These are phyloP conservation scores for Ophiobolus disseminans DNA, from an alignment of 2,329 filamentous ascomycete species.

Conservation along the genomic window DNA sequence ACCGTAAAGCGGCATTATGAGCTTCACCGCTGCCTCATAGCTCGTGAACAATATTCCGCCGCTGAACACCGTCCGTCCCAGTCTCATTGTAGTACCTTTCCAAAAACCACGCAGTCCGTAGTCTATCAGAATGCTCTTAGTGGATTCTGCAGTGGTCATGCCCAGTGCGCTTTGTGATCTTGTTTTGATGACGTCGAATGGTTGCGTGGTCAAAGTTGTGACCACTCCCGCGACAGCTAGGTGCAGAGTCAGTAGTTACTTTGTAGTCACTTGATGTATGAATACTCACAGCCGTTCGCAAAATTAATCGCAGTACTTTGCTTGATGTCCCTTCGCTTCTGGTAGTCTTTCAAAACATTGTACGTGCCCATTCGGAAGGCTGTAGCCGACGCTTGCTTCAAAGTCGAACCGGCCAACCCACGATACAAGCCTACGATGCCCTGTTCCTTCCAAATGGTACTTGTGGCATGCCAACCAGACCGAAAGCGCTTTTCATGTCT, in stretches of 20 bases:
- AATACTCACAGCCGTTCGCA: slow-evolving; percentile 67
- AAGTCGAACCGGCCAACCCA: slow-evolving; percentile 65
- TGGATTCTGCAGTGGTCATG: slow-evolving; percentile 64
- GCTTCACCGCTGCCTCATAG: slow-evolving; percentile 63
- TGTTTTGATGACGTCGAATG: slow-evolving; percentile 71
- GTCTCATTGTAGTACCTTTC: slow-evolving; percentile 72
- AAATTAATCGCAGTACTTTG: slow-evolving; percentile 65
- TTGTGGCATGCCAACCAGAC: slow-evolving; percentile 59
- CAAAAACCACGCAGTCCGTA: slow-evolving; percentile 68
- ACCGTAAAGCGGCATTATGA: slow-evolving; percentile 54
- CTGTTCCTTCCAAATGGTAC: slow-evolving; percentile 58
- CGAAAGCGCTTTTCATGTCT: slow-evolving; percentile 58
- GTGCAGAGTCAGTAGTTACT: too few relatives aligned
- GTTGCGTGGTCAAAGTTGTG: slow-evolving; percentile 66
- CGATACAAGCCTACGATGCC: slow-evolving; percentile 64
- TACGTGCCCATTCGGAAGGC: slow-evolving; percentile 69
- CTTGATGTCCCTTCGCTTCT: slow-evolving; percentile 55
- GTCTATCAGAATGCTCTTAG: slow-evolving; percentile 62
- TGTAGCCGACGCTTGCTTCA: slow-evolving; percentile 69
- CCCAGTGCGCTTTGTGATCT: slow-evolving; percentile 66
- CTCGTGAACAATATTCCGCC: slow-evolving; percentile 72
- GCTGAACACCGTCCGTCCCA: slow-evolving; percentile 68
- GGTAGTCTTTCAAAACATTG: slow-evolving; percentile 68
- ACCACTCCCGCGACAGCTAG: slow-evolving; percentile 66
- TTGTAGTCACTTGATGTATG: too few relatives aligned